Percentiles rank a stretch among this genome's conserved stretches.
Evolutionary conservation across 345 rosid species (phyloP).

Genomic region (Brassica incana): DNA sequence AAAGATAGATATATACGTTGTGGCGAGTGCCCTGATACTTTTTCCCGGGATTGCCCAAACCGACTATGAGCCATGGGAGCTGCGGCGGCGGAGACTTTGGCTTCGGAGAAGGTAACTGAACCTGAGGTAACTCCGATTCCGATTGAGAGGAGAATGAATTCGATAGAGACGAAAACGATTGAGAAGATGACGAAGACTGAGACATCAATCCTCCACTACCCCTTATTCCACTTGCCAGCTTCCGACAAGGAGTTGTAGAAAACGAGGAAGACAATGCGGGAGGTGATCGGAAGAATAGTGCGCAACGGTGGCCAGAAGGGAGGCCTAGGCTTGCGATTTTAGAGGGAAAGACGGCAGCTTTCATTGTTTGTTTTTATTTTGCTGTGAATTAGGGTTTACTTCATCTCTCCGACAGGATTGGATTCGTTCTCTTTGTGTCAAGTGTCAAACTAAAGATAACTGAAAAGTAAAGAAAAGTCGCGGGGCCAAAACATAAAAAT

Average conservation of each 20-base stretch:
- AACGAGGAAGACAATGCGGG: constrained; percentile 7
- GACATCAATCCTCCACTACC: constrained; percentile 28
- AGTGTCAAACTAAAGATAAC: neutral
- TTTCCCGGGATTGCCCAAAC: constrained; percentile 92
- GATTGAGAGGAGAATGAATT: constrained; percentile 18
- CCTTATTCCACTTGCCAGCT: constrained; percentile 12
- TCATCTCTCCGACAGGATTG: constrained; percentile 5
- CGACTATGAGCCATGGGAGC: constrained; percentile 79
- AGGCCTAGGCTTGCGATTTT: constrained; percentile 26
- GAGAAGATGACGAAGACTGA: constrained; percentile 32
- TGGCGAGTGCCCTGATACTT: constrained; percentile 80
- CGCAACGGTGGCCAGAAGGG: constrained; percentile 14
- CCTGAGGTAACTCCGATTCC: constrained; percentile 25
- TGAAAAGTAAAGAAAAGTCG: neutral
- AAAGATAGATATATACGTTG: constrained; percentile 43
- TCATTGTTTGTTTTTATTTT: constrained; percentile 22
- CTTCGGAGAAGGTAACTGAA: constrained; percentile 4
- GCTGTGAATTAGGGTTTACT: constrained; percentile 22
- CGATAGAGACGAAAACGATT: constrained; percentile 11
- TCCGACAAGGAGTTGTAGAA: constrained; percentile 20
- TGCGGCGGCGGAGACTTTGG: constrained; percentile 47
- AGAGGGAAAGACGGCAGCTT: constrained; percentile 25
- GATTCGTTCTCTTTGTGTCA: neutral
- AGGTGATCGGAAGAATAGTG: constrained; percentile 11
- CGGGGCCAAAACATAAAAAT: neutral